Conservation (phyloP, 139 green algal genomes). For the Chlamydomonas applanata region DNA sequence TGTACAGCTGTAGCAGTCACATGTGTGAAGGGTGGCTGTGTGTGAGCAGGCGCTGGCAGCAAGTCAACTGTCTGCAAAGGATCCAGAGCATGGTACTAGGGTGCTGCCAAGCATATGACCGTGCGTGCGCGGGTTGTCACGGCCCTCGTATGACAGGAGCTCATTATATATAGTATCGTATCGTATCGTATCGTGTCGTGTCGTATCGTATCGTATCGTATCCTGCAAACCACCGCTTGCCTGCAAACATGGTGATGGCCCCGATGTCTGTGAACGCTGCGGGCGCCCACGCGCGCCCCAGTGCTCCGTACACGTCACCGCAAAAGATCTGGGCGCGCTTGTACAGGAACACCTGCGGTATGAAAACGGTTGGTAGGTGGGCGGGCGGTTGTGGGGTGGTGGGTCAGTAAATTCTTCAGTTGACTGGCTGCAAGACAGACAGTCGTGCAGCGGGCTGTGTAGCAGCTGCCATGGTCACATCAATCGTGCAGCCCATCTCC, state of each 20-base stretch:
- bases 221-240: too few species aligned
- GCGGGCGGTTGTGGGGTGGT: too few species aligned
- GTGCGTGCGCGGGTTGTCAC: not conserved
- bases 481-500: not conserved
- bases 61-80: not conserved
- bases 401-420: too few species aligned
- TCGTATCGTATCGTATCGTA: too few species aligned
- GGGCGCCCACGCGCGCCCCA: slow-evolving; percentile 70
- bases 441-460: not conserved
- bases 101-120: not conserved
- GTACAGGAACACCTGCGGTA: slow-evolving; percentile 84
- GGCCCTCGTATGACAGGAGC: too few species aligned
- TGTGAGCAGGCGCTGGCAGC: not conserved
- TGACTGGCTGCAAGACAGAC: not conserved
- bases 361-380: too few species aligned
- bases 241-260: slow-evolving; percentile 92
- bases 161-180: too few species aligned
- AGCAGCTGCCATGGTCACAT: not conserved
- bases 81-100: not conserved
- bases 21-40: not conserved
- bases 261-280: slow-evolving; percentile 73
- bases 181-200: too few species aligned
- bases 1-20: not conserved
- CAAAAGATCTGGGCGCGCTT: slow-evolving; percentile 97
- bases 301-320: slow-evolving; percentile 87